Evolutionary conservation across 2,329 filamentous ascomycete genomes (phyloP).

Genomic region (Fusarium palustre): DNA sequence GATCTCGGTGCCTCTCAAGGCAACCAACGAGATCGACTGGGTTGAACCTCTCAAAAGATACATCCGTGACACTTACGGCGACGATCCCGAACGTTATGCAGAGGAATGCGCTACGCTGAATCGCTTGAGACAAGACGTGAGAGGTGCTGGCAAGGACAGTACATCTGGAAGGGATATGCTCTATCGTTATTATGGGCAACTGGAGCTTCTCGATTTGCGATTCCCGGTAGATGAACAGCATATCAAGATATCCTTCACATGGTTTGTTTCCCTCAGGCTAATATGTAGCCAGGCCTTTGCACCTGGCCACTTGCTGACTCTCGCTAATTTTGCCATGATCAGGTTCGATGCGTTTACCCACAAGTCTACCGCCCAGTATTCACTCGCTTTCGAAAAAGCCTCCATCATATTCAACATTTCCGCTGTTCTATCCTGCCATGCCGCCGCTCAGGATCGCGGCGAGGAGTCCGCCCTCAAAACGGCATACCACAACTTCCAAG

Average conservation of each 20-base stretch:
- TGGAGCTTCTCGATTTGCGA: conserved; percentile 91
- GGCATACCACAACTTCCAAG: conserved; percentile 97
- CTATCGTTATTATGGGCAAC: conserved; percentile 97
- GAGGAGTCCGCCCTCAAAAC: conserved; percentile 95
- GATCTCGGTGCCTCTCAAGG: conserved; percentile 93
- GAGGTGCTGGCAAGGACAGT: conserved; percentile 96
- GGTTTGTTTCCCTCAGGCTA: conserved; percentile 65
- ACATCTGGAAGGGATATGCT: conserved; percentile 91
- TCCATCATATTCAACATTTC: conserved; percentile 99
- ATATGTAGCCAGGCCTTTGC: not conserved
- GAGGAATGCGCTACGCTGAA: conserved; percentile 97
- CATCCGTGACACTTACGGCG: conserved; percentile 93
- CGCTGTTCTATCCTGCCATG: conserved; percentile 94
- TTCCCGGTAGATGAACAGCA: conserved; percentile 99
- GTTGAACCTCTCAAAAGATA: conserved; percentile 90
- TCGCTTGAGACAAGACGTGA: conserved; percentile 96
- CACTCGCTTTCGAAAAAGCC: conserved; percentile 96
- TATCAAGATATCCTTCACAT: conserved; percentile 98
- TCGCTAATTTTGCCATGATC: conserved; percentile 22
- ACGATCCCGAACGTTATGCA: conserved; percentile 94
- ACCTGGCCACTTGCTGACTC: not conserved
- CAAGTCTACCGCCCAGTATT: conserved; percentile 96
- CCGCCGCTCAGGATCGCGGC: conserved; percentile 88
- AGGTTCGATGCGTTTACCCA: conserved; percentile 99
- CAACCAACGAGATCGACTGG: conserved; percentile 99